phyloP scores from a whole-genome alignment of 192 early-diverging fungal genomes.

The Jimgerdemannia flammicorona region DNA sequence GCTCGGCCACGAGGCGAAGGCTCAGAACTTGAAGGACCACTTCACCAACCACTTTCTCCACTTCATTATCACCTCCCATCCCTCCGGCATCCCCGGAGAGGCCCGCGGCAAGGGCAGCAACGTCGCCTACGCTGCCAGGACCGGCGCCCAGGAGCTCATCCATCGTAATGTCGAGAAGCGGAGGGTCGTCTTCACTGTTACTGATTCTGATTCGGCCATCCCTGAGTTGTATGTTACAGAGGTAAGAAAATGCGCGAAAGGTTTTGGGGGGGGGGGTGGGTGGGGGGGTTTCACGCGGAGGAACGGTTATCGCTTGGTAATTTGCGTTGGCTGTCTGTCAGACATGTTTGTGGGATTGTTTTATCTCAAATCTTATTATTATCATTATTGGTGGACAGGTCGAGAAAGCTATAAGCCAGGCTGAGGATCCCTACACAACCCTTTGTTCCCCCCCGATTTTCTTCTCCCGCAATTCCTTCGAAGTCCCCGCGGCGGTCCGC shows the following conservation, averaged over 20 bases:
- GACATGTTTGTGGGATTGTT: too few relatives aligned
- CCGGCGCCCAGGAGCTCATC: conserved; percentile 7
- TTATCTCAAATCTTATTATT: neutral
- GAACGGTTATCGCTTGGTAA: neutral
- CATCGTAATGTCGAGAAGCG: conserved; percentile 29
- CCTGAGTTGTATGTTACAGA: conserved; percentile 37
- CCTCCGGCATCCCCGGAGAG: conserved; percentile 46
- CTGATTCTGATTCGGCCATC: conserved; percentile 50
- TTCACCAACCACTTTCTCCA: conserved; percentile 52
- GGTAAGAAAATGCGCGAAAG: conserved; percentile 47
- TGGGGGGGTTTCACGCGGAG: neutral
- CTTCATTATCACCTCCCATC: conserved; percentile 60
- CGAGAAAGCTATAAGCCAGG: conserved; percentile 9
- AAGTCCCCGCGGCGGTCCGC: conserved; percentile 61
- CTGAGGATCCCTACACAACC: conserved; percentile 4
- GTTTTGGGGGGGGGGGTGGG: neutral
- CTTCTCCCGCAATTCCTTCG: conserved; percentile 46
- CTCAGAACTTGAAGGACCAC: conserved; percentile 35
- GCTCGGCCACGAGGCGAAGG: conserved; percentile 43
- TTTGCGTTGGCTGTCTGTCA: neutral
- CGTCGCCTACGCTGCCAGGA: conserved; percentile 52
- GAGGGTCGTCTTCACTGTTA: conserved; percentile 56
- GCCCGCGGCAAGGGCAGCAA: conserved; percentile 63
- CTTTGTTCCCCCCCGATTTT: conserved; percentile 7
- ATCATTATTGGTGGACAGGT: conserved; percentile 26